Evolutionary conservation across 305 asterid genomes (phyloP).

Genomic region (Fraxinus sp.): DNA sequence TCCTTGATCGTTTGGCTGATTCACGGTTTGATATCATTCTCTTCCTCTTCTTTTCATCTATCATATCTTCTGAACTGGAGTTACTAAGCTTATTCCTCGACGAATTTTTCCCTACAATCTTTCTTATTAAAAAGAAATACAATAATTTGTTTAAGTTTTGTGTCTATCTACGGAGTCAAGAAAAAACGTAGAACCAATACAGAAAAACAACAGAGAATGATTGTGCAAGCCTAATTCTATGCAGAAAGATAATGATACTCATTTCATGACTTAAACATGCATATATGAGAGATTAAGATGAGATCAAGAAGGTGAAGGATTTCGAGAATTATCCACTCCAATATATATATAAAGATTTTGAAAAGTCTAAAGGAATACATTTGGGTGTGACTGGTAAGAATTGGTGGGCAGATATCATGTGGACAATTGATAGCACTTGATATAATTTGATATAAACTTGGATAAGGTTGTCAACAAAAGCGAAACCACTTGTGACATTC

Average conservation of each 20-base stretch:
- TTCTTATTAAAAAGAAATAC: background rate
- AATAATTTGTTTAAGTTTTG: background rate
- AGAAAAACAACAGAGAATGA: constrained; percentile 55
- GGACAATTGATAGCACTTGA: constrained; percentile 34
- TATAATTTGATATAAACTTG: too few species aligned
- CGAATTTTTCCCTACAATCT: constrained; percentile 28
- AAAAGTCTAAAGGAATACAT: constrained; percentile 18
- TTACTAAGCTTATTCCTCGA: constrained; percentile 23
- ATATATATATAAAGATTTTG: constrained; percentile 15
- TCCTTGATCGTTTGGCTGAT: constrained; percentile 57
- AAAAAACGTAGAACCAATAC: constrained; percentile 56
- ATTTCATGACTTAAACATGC: constrained; percentile 19
- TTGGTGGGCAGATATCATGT: constrained; percentile 25
- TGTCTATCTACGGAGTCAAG: constrained; percentile 26
- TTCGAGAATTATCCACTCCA: constrained; percentile 15
- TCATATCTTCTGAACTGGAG: constrained; percentile 32
- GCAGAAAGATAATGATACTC: constrained; percentile 31
- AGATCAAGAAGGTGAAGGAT: constrained; percentile 6
- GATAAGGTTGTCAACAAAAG: background rate
- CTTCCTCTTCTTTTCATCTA: constrained; percentile 54
- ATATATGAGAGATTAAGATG: background rate
- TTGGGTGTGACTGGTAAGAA: constrained; percentile 27
- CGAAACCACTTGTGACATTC: background rate
- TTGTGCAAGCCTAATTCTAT: constrained; percentile 45
- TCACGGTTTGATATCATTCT: constrained; percentile 62